Base-by-base conservation (phyloP, 306 rosid species). In the Fragaria ananassa region DNA sequence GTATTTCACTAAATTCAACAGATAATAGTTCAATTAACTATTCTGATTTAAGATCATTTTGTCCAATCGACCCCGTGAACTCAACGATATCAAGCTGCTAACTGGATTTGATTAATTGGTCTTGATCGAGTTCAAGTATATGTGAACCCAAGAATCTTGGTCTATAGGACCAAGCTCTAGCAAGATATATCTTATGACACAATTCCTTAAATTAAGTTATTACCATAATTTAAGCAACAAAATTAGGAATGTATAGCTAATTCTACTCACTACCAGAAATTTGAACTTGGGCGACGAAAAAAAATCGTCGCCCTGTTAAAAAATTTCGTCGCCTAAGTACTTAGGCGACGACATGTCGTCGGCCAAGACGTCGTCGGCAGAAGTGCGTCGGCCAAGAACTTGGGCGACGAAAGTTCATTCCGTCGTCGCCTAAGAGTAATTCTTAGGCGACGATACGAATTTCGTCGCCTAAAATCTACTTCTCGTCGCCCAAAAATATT, bases 1-100 rank as follows among this genome's bases (percentile, higher is more conserved):
- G 76, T 61, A 65, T 63, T 63, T 87, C 89, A 80, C 85, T 72
- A 79, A 75, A 70, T 78, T 87, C 87, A 70, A 80, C 79, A 42
- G 25, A 50, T 56, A 37, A 44, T 39, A 35, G 25, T 21, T 25
- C 8, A 12, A 6, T 39, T 6, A 39, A 39, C 42, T 57, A 61
- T 49, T 23, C 13, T 61, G 60, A 17, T 45, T 41, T 19, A 5
- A 31, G 27, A 34, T 57, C 47, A 34, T 6, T 69, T 18, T 45
- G 21, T 58, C 61, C 73, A 44, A 65, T 49, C 15, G 27, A 61
- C 64, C 72, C 83, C 83, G 85, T 79, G 85, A 82, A 54, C 76
- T 62, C 70, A 45, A 79, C 86, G 85, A 58, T 65, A 65, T 47
- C 18, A 31, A 7, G 25, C 46, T 74, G 57, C 77, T 79, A 39